Percentiles rank a stretch among this genome's conserved stretches.
phyloP scores from a whole-genome alignment of 495 filamentous ascomycete genomes.

The Penicillium fimorum region DNA sequence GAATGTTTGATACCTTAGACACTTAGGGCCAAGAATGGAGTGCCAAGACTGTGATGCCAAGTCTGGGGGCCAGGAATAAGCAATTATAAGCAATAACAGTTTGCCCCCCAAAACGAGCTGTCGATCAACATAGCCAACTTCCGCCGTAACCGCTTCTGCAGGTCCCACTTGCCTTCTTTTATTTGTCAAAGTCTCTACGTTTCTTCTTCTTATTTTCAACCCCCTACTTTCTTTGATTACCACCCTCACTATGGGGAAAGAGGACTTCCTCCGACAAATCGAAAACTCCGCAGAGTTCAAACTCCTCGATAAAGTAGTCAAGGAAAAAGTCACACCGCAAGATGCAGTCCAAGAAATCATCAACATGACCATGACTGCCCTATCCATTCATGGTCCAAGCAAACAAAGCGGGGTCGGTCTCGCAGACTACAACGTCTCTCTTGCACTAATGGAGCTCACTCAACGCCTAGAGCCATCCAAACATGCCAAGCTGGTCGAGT shows the following conservation, averaged over 20 bases:
- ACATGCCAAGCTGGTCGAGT: constrained; percentile 7
- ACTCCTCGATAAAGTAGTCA: constrained; percentile 5
- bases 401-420: constrained; percentile 2
- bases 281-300: constrained; percentile 11
- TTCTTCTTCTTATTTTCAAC: neutral
- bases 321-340: constrained; percentile 4
- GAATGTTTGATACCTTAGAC: no score
- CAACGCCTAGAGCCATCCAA: constrained; percentile 11
- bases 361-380: constrained; percentile 7
- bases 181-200: neutral
- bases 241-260: neutral
- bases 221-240: constrained; percentile 1
- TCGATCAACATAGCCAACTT: no score
- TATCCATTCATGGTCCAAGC: constrained; percentile 5
- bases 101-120: no score
- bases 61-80: no score
- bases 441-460: constrained; percentile 11
- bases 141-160: neutral
- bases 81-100: no score
- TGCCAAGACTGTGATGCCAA: no score
- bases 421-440: constrained; percentile 13
- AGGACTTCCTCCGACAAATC: constrained; percentile 11
- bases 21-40: no score
- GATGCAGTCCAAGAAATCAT: constrained; percentile 6
- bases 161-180: neutral